Evolutionary conservation across 2,329 filamentous ascomycete genomes (phyloP).

Genomic region (Aspergillus terreus): DNA sequence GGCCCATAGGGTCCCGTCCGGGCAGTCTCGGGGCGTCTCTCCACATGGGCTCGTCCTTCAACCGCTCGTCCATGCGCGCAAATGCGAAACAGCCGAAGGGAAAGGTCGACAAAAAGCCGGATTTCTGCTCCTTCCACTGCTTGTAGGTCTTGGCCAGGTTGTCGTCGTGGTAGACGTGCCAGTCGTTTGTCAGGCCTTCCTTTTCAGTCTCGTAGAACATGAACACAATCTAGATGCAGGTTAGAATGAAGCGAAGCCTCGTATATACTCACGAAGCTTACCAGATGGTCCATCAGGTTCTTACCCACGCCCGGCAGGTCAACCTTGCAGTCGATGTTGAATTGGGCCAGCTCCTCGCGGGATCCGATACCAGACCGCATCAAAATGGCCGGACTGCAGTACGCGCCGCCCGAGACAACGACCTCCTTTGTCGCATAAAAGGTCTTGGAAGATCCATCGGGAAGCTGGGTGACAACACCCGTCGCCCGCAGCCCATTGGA

Average conservation of each 20-base stretch:
- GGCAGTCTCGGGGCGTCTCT: slow-evolving; percentile 44
- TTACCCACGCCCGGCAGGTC: slow-evolving; percentile 52
- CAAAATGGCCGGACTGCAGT: slow-evolving; percentile 52
- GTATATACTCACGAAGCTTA: slow-evolving; percentile 20
- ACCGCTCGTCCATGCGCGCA: slow-evolving; percentile 58
- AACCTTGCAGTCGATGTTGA: slow-evolving; percentile 44
- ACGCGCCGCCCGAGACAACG: slow-evolving; percentile 47
- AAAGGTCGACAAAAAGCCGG: slow-evolving; percentile 57
- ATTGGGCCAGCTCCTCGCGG: slow-evolving; percentile 37
- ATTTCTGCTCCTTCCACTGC: slow-evolving; percentile 57
- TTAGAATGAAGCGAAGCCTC: neutral
- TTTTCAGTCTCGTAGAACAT: slow-evolving; percentile 59
- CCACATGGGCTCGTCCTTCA: slow-evolving; percentile 55
- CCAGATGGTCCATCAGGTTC: slow-evolving; percentile 52
- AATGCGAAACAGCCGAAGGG: slow-evolving; percentile 62
- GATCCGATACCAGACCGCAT: slow-evolving; percentile 53
- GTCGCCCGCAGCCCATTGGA: slow-evolving; percentile 40
- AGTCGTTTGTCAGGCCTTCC: slow-evolving; percentile 53
- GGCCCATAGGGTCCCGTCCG: slow-evolving; percentile 61
- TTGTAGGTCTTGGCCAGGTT: slow-evolving; percentile 50
- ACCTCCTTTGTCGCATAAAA: slow-evolving; percentile 47
- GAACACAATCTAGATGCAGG: slow-evolving; percentile 47
- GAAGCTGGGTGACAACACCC: slow-evolving; percentile 20
- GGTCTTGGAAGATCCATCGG: slow-evolving; percentile 32
- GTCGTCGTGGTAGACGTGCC: slow-evolving; percentile 54